Base-by-base conservation (phyloP, 768 basidiomycete genomes). In the Suillus occidentalis region DNA sequence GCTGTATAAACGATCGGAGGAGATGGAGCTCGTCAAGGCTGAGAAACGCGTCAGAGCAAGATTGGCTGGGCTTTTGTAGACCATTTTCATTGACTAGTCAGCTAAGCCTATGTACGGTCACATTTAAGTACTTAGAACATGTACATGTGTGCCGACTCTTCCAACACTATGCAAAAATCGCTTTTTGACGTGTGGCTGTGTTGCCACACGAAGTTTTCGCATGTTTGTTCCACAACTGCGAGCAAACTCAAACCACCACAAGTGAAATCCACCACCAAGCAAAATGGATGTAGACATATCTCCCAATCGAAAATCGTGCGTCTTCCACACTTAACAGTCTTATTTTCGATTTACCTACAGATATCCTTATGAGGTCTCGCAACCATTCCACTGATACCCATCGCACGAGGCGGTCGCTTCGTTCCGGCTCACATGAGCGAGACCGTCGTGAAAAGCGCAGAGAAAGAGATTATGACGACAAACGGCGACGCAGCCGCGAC, bases 381-480 rank as follows among this genome's bases (percentile, higher is more conserved):
- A 89, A 89, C 73, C 85, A 87, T 74, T 92, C 91, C 4, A 87
- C 87, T 43, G 91, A 92, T 73, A 93, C 91, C 12, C 86, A 87
- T 69, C 86, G 85, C 52, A 92, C 90, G 25, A 84, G 82, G 69
- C 84, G 84, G 65, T 92, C 91, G 56, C 90, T 91, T 70, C 83
- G 86, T 66, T 94, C 92, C 12, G 79, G 78, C 61, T 93, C 92
- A 28, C 82, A 85, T 69, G 90, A 89, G 28, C 71, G 76, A 55
- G 75, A 75, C 58, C 83, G 81, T 69, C 80, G 82, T 63, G 87
- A 87, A 42, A 82, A 80, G 40, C 81, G 80, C 66, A 80, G 70
- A 61, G 85, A 89, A 4, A 79, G 75, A 59, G 81, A 85, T 53
- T 84, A 87, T 36, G 88, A 86, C 66, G 86, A 84, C 66, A 84